phyloP scores from a whole-genome alignment of 2,329 filamentous ascomycete genomes.

The Xylaria arbuscula region DNA sequence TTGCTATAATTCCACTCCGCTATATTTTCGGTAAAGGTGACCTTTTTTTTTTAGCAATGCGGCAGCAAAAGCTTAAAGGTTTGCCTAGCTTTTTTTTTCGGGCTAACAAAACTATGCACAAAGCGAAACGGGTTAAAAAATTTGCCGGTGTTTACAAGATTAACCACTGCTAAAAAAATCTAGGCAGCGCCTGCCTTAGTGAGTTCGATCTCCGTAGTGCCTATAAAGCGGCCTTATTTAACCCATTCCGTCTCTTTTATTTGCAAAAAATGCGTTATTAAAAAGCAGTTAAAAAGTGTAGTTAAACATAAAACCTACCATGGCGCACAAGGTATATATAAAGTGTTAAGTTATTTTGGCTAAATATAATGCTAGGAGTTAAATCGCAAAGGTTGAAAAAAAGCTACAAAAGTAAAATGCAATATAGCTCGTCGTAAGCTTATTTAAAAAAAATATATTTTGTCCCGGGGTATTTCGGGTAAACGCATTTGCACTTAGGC shows the following conservation, averaged over 20 bases:
- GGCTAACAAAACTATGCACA: slow-evolving; percentile 58
- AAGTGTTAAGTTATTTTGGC: slow-evolving; percentile 1
- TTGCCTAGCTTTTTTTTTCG: slow-evolving; percentile 57
- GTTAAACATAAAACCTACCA: background rate
- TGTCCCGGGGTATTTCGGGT: slow-evolving; percentile 4
- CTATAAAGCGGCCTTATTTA: slow-evolving; percentile 59
- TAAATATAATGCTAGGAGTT: background rate
- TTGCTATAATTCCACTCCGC: slow-evolving; percentile 63
- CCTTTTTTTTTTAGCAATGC: slow-evolving; percentile 46
- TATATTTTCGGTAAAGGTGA: slow-evolving; percentile 55
- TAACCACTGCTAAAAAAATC: slow-evolving; percentile 54
- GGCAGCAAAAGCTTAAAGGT: slow-evolving; percentile 58
- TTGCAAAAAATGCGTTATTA: background rate
- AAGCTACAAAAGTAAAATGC: slow-evolving; percentile 4
- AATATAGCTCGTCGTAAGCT: background rate
- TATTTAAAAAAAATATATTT: slow-evolving; percentile 3
- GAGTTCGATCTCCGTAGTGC: slow-evolving; percentile 55
- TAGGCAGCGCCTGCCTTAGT: slow-evolving; percentile 55
- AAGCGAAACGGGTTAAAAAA: slow-evolving; percentile 61
- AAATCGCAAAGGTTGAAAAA: background rate
- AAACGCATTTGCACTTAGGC: too few species aligned
- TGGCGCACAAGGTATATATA: background rate
- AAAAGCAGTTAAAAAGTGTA: background rate
- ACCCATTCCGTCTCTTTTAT: slow-evolving; percentile 61
- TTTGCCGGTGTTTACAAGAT: slow-evolving; percentile 58